Conservation (phyloP, 352 stramenopile genomes). For the Phytophthora lateralis region DNA sequence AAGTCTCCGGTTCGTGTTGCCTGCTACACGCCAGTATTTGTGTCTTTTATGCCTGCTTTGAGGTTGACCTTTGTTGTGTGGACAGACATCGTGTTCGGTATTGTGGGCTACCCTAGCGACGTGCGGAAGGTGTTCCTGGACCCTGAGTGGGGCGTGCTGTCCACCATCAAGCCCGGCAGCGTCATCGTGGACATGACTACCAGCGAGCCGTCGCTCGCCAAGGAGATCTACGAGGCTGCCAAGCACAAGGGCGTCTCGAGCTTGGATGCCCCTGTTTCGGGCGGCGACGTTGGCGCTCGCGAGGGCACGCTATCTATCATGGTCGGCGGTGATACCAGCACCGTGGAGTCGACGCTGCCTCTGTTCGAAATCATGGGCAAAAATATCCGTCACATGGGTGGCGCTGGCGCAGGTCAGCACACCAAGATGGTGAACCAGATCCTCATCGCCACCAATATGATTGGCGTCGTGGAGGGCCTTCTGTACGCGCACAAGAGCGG, state of each 20-base stretch:
- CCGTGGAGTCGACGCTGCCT: constrained; percentile 74
- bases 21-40: neutral
- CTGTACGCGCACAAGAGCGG: constrained; percentile 88
- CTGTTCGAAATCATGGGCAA: constrained; percentile 91
- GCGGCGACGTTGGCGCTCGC: constrained; percentile 86
- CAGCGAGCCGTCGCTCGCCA: constrained; percentile 85
- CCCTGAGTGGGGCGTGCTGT: constrained; percentile 63
- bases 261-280: constrained; percentile 83
- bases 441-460: constrained; percentile 90
- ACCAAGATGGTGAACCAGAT: constrained; percentile 95
- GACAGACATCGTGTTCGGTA: constrained; percentile 89
- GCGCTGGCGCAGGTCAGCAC: constrained; percentile 81
- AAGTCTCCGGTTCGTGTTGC: constrained; percentile 55
- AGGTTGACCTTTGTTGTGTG: neutral
- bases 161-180: constrained; percentile 70
- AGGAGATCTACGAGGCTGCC: constrained; percentile 84
- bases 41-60: neutral
- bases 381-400: constrained; percentile 91
- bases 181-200: constrained; percentile 93
- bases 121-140: constrained; percentile 83
- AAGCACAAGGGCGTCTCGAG: constrained; percentile 75
- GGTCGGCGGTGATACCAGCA: constrained; percentile 84
- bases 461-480: constrained; percentile 88
- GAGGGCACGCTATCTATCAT: constrained; percentile 91
- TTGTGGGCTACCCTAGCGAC: constrained; percentile 89